Evolutionary conservation across 805 yeast species (phyloP), one percentile per base, ranked within the genome.

Genomic region (Yamadazyma insecticola): DNA sequence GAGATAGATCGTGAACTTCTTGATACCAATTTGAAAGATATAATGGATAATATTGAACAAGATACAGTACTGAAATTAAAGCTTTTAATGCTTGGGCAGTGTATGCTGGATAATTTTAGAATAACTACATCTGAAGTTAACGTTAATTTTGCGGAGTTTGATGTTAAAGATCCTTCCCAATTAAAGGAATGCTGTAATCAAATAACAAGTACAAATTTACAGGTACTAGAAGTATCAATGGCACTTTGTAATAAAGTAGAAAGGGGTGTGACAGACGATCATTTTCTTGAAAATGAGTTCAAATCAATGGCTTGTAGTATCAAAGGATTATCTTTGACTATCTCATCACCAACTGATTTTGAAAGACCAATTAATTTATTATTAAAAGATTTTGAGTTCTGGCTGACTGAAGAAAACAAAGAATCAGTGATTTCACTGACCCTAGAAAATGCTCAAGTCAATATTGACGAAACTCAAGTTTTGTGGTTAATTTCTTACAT

Each of bases 11-110:
- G 54, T 4, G 52, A 55, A 1, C 43, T 59, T 10, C 57, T 62
- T 15, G 53, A 52, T 12, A 57, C 60, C 11, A 59, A 70, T 2
- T 48, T 77, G 20, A 68, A 67, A 7, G 61, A 67, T 9, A 61
- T 76, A 4, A 57, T 88, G 44, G 96, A 89, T 51, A 51, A 52
- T 12, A 55, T 87, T 11, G 94, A 89, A 37, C 51, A 74, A 12
- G 73, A 74, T 7, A 72, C 81, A 2, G 63, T 84, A 9, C 52
- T 55, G 20, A 55, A 60, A 6, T 51, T 84, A 16, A 55, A 62
- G 16, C 30, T 30, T 6, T 50, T 57, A 14, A 45, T 69, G 26
- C 33, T 44, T 4, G 54, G 60, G 2, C 40, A 53, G 1, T 55
- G 67, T 1, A 43, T 51, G n/a, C 60, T 67, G 5, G 46, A 50